Base-by-base conservation (phyloP, 352 stramenopile species). In the Globisporangium iwayamae region DNA sequence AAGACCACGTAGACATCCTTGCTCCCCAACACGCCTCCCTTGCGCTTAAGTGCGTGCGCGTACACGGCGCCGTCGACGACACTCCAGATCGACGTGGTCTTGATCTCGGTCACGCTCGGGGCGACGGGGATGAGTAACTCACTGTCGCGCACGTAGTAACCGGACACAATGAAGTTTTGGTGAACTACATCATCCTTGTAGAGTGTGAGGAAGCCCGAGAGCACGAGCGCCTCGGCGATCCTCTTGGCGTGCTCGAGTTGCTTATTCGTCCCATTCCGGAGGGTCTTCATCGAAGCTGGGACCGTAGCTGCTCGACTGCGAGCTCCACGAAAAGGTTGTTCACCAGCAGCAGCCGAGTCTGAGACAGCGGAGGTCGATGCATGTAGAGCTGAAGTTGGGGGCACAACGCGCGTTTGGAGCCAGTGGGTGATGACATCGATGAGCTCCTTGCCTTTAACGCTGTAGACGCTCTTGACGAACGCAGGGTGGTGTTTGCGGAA, bases 1-100 rank as follows among this genome's bases (percentile, higher is more conserved):
- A 64, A 3, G 16, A 64, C 20, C 13, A 64, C 46, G 46, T 64
- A 64, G 10, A 57, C 48, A 16, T 64, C 58, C 32, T 64, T 64
- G 38, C 58, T 46, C 1, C 28, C 45, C 9, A 64, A 8, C 32
- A 64, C 18, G 18, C 58, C 58, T 1, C n/a, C 45, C 25, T 64
- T 64, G 36, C 58, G 58, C 48, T 64, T 64, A 9, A 64, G n/a
- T 4, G 22, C 36, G 14, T 10, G 9, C 16, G 58, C 58, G 46
- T 58, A 64, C 11, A 58, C 11, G 6, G 58, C 58, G 3, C 58
- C 58, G 1, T 64, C 58, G 1, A 38, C 46, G 16, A 64, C 32
- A 11, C 28, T 57, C 58, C 58, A 64, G 1, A 64, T 32, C 5
- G 58, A 64, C 10, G 32, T 58, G 2, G 46, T 58, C 2, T 48